Percentiles rank a stretch among this genome's conserved stretches.
Conservation (phyloP, 768 basidiomycete genomes). For the Kwoniella europaea region DNA sequence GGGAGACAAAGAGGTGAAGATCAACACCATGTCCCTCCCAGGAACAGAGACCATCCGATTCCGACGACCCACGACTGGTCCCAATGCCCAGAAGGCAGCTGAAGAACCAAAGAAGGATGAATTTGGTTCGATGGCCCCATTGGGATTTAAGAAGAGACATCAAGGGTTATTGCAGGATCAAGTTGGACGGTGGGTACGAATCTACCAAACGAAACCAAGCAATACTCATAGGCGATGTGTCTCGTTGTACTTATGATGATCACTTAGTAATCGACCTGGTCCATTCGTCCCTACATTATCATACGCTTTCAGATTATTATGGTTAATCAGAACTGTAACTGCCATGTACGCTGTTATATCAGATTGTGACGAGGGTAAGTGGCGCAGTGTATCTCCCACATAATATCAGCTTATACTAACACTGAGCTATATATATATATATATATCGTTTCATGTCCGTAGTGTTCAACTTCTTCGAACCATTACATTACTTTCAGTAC, state of each 20-base stretch:
- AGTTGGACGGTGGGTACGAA: slow-evolving; percentile 44
- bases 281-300: slow-evolving; percentile 88
- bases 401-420: background rate
- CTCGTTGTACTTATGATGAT: too few species aligned
- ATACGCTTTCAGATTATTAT: slow-evolving; percentile 78
- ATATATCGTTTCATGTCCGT: slow-evolving; percentile 9
- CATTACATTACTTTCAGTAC: slow-evolving; percentile 84
- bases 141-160: slow-evolving; percentile 54
- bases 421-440: background rate
- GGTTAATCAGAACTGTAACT: slow-evolving; percentile 76
- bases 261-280: slow-evolving; percentile 54
- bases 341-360: slow-evolving; percentile 96
- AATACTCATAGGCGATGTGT: too few species aligned
- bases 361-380: slow-evolving; percentile 94
- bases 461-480: slow-evolving; percentile 99
- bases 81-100: slow-evolving; percentile 40
- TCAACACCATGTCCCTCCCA: slow-evolving; percentile 44
- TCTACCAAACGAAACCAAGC: too few species aligned
- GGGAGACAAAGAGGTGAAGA: background rate
- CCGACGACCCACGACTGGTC: slow-evolving; percentile 50
- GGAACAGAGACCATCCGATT: slow-evolving; percentile 56
- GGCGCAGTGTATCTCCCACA: too few species aligned
- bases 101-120: slow-evolving; percentile 39
- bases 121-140: slow-evolving; percentile 44
- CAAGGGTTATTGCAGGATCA: slow-evolving; percentile 56